Evolutionary conservation across 75 land plant species (phyloP).

Genomic region (Picea glauca): DNA sequence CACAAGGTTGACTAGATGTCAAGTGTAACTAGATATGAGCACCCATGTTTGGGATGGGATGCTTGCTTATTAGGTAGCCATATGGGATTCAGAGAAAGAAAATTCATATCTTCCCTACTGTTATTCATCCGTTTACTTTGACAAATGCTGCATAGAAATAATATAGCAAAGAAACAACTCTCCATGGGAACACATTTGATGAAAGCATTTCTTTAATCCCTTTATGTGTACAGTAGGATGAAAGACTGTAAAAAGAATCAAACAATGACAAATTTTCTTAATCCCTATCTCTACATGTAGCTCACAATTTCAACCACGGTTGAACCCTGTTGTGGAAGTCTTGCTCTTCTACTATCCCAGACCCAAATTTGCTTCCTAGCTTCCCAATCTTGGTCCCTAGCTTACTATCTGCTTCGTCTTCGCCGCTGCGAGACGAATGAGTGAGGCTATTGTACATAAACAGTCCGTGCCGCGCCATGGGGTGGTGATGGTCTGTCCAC

Average conservation of each 20-base stretch:
- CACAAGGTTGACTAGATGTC: too few species aligned
- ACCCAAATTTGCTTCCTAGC: conserved; percentile 6
- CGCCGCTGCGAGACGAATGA: not conserved
- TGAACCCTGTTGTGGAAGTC: conserved; percentile 8
- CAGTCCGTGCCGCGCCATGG: not conserved
- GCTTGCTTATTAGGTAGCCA: too few species aligned
- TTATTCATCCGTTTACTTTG: not conserved
- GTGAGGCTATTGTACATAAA: conserved; percentile 3
- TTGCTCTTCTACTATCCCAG: not conserved
- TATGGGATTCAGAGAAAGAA: too few species aligned
- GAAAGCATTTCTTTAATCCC: conserved; percentile 2
- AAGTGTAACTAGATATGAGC: too few species aligned
- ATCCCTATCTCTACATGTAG: not conserved
- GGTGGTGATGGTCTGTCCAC: conserved; percentile 6
- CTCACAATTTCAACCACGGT: conserved; percentile 7
- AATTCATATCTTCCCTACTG: not conserved
- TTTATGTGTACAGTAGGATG: conserved; percentile 7
- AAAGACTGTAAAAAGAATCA: conserved; percentile 10
- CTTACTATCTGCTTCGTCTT: conserved; percentile 10
- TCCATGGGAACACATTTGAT: not conserved
- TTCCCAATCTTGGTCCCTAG: conserved; percentile 2
- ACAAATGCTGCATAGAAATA: not conserved
- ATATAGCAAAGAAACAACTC: conserved; percentile 2
- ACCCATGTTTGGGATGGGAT: too few species aligned
- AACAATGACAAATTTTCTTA: conserved; percentile 7